Conservation (phyloP, 257 asterid species). For the Jacaranda copaia region DNA sequence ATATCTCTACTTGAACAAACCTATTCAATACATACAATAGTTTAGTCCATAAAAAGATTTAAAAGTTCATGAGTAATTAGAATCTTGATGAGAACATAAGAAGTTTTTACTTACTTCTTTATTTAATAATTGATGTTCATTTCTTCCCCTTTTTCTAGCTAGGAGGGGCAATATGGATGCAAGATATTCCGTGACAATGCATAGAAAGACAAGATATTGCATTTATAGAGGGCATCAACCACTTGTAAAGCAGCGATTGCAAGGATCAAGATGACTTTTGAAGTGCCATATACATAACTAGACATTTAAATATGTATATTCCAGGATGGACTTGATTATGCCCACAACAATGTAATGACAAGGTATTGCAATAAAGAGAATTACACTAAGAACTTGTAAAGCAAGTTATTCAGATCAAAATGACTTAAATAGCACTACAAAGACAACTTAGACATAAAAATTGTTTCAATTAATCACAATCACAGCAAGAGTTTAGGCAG, state of each 20-base stretch:
- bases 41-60: not conserved
- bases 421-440: not conserved
- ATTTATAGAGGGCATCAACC: not conserved
- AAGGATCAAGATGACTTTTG: not conserved
- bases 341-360: not conserved
- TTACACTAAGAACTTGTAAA: not conserved
- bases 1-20: constrained; percentile 72
- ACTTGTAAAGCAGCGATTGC: not conserved
- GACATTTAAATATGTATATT: not conserved
- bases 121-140: not conserved
- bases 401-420: not conserved
- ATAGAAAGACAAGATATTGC: not conserved
- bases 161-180: not conserved
- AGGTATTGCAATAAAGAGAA: not conserved
- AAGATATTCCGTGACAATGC: not conserved
- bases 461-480: not conserved
- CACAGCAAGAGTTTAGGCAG: not conserved
- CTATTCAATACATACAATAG: constrained; percentile 39
- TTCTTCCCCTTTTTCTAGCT: not conserved
- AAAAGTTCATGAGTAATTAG: constrained; percentile 13
- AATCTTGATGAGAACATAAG: not conserved
- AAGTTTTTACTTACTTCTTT: not conserved
- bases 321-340: not conserved
- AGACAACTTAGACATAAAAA: not conserved
- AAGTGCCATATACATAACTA: not conserved